Conservation (phyloP, 352 stramenopile species). For the Pythium vanterpoolii region DNA sequence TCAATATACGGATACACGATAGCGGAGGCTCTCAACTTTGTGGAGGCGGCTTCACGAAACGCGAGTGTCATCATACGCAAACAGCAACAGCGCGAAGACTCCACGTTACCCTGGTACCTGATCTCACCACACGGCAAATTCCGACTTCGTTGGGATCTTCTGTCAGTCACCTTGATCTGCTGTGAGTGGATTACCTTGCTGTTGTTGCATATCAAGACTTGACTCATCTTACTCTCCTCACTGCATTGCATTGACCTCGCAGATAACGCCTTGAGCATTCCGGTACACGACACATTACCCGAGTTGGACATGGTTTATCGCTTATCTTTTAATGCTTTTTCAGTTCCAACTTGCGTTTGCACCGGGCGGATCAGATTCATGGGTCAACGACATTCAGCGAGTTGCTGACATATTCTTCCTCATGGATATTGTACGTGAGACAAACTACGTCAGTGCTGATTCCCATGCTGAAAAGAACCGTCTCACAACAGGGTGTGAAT, state of each 20-base stretch:
- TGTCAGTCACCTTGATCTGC: constrained; percentile 67
- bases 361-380: constrained; percentile 7
- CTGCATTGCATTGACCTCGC: background rate
- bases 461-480: too few relatives aligned
- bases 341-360: constrained; percentile 76
- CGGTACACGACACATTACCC: constrained; percentile 37
- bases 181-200: constrained; percentile 35
- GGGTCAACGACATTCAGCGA: constrained; percentile 54
- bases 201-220: background rate
- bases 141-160: constrained; percentile 68
- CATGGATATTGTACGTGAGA: constrained; percentile 52
- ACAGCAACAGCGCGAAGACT: constrained; percentile 79
- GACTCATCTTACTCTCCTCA: background rate
- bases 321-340: constrained; percentile 1
- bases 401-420: constrained; percentile 73
- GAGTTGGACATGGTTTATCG: background rate
- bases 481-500: constrained; percentile 46
- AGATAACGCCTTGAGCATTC: constrained; percentile 80
- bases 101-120: constrained; percentile 70
- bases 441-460: too few relatives aligned
- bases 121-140: constrained; percentile 78
- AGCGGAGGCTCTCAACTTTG: constrained; percentile 78
- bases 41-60: constrained; percentile 69
- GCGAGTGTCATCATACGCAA: constrained; percentile 88
- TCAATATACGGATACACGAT: background rate